Evolutionary conservation across 352 stramenopile species (phyloP).

Genomic region (Globisporangium nunn): DNA sequence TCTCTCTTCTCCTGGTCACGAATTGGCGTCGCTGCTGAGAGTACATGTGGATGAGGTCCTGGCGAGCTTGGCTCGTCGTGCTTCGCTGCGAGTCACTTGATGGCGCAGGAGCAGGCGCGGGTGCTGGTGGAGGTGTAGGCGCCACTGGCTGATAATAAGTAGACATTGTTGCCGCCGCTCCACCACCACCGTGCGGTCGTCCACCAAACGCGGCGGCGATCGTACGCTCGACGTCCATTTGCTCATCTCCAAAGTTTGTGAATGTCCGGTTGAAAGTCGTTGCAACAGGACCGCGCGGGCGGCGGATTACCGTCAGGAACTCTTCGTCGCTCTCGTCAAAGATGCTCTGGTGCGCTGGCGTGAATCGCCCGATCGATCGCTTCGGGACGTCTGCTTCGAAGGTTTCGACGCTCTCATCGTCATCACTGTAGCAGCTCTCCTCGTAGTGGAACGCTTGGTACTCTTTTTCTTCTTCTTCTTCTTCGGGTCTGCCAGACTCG

Average conservation of each 20-base stretch:
- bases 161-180: background rate
- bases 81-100: background rate
- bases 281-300: constrained; percentile 1
- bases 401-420: background rate
- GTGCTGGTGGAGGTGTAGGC: background rate
- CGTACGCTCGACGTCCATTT: constrained; percentile 13
- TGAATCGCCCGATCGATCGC: constrained; percentile 7
- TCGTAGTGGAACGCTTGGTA: background rate
- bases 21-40: constrained; percentile 5
- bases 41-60: constrained; percentile 3
- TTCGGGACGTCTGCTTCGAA: background rate
- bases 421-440: background rate
- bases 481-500: background rate
- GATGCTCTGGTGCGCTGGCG: constrained; percentile 1
- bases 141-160: constrained; percentile 3
- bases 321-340: constrained; percentile 18
- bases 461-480: background rate
- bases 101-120: background rate
- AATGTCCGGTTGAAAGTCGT: background rate
- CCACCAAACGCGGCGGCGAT: constrained; percentile 14
- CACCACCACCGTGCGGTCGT: constrained; percentile 1
- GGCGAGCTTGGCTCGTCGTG: background rate
- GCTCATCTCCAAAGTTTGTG: constrained; percentile 4
- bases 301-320: constrained; percentile 11
- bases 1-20: constrained; percentile 4